Conservation (phyloP, 768 basidiomycete genomes). For the Trametes sanguinea region DNA sequence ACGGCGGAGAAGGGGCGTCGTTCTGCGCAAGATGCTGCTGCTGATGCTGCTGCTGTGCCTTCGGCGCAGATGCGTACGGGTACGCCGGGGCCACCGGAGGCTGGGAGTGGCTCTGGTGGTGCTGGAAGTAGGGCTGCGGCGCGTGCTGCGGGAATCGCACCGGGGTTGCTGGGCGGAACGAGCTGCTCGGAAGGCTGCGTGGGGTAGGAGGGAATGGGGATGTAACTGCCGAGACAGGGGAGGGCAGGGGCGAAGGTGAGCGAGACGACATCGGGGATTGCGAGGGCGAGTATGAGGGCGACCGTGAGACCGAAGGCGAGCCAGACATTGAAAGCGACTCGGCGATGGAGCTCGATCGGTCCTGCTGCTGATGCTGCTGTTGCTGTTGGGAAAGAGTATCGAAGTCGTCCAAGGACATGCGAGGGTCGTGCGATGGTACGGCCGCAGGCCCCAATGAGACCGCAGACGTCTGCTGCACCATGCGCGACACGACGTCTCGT, state of each 20-base stretch:
- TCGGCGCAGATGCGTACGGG: not conserved
- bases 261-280: constrained; percentile 1
- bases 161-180: not conserved
- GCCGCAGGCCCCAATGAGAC: not conserved
- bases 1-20: constrained; percentile 4
- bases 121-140: constrained; percentile 3
- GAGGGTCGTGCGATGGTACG: not conserved
- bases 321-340: constrained; percentile 3
- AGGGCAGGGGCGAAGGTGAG: constrained; percentile 19
- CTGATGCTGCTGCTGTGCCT: not conserved
- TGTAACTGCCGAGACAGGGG: constrained; percentile 18
- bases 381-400: not conserved
- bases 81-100: not conserved
- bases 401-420: not conserved
- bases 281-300: constrained; percentile 6
- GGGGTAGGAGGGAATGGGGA: constrained; percentile 22
- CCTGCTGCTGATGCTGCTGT: not conserved
- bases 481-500: constrained; percentile 17
- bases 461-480: constrained; percentile 14
- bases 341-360: not conserved
- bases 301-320: constrained; percentile 14
- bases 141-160: constrained; percentile 6
- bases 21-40: not conserved
- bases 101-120: constrained; percentile 10
- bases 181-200: constrained; percentile 16